Base-by-base conservation (phyloP, 768 basidiomycete genomes). In the Russula earlei region DNA sequence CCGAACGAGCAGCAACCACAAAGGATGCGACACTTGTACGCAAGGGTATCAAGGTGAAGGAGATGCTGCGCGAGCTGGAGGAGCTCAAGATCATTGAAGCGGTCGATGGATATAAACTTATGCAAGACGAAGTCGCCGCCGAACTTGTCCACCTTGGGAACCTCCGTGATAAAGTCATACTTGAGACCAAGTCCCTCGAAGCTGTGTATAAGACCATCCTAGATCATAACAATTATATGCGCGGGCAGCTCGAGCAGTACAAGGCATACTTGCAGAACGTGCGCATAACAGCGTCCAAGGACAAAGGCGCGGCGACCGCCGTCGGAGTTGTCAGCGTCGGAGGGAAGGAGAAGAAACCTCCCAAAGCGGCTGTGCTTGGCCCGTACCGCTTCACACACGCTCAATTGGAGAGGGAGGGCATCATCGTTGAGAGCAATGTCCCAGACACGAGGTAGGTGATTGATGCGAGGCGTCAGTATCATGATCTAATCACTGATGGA, bases 181-280 rank as follows among this genome's bases (percentile, higher is more conserved):
- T 87, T 52, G 96, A 99, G 75, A 93, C 87, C 45, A 85, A 89
- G 66, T 89, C 86, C 17, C 77, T 99, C 55, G 96, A 98, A 60
- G 87, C 91, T 6, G 96, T 99, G 25, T 99, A 94, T 83, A 96
- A 97, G 81, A 99, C 95, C 19, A 99, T 99, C 63, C 87, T 93
- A 69, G 96, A 98, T 69, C 96, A 99, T 74, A 99, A 99, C 75
- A 91, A 91, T 69, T 99, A 98, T 70, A 77, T 99, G 70, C 81
- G 95, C 45, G 83, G 83, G 29, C 96, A 99, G 72, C 80, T 99
- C 61, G 96, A 99, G 71, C 94, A 97, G 75, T 99, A 99, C 81
- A 99, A 99, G 75, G 93, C 94, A 10, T 99, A 99, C 70, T 76
- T 99, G 15, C 92, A 95, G 75, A 99, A 99, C 68, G 96, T 98